Evolutionary conservation across 2,329 filamentous ascomycete species (phyloP), one percentile per base, ranked within the genome.

Genomic region (Calycina marina): DNA sequence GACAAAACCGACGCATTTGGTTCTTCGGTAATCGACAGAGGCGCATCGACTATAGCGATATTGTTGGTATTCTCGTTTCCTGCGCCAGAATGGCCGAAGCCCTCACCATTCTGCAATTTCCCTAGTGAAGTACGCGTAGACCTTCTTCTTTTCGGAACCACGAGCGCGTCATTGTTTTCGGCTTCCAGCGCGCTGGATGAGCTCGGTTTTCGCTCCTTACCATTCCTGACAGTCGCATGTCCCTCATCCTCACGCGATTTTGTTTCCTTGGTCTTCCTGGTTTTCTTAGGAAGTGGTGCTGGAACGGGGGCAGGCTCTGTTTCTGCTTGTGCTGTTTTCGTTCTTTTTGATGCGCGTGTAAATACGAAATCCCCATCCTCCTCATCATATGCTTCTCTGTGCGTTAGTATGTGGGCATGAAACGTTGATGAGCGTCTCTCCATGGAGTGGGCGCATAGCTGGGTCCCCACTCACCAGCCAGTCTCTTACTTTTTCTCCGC

Each of bases 291-390:
- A 27, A 50, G 47, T 18, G 53, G 48, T 30, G 47, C 47, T 9
- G 53, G 44, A 15, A 55, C 53, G 6, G 60, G 56, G 28, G 60
- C 56, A 13, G 56, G 52, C 35, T 63, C 59, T 26, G 55, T 47
- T 49, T 52, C 38, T 31, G 54, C 54, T 35, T 65, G 59, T 36
- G 64, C 63, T 26, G 68, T 66, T 57, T 77, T 83, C 39, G 65
- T 63, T 48, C 69, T 59, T 50, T 80, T 80, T 8, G 74, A 62
- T 40, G 67, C 73, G 44, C 79, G 70, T 41, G 75, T 72, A 52
- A 85, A 86, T 36, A 72, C 63, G 46, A 86, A 86, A 40, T 81
- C 81, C 46, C 79, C 80, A 59, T 81, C 75, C 48, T 79, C 69
- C 54, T 86, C 79, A 46, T 82, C 77, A 46, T 77, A 77, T 40